Evolutionary conservation across 2,329 filamentous ascomycete species (phyloP), one percentile per base, ranked within the genome.

Genomic region (Aspergillus niger): DNA sequence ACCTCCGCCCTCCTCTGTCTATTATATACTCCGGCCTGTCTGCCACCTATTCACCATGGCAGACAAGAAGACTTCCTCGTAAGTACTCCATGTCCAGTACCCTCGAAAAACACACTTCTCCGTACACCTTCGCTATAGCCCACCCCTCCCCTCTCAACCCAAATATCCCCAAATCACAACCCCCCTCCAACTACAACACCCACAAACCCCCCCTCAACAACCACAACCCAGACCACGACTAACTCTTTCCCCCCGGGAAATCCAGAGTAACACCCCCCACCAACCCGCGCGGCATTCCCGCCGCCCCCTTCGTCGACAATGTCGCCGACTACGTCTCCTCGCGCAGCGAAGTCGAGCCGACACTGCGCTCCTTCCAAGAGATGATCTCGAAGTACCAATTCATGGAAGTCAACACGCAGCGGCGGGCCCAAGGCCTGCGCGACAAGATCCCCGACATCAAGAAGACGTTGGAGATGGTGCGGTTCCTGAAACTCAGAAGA

Each of bases 371-470:
- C 17, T 81, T 81, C 71, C 79, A 81, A 67, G 79, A 81, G 65
- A 78, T 78, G 72, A 74, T 76, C 74, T 96, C 92, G 69, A 99
- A 99, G 84, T 99, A 99, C 81, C 95, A 98, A 77, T 99, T 98
- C 80, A 99, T 99, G 95, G 92, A 98, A 80, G 83, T 90, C 74
- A 98, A 97, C 77, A 91, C 95, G 61, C 90, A 96, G 76, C 86
- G 92, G 65, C 86, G 95, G 51, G 89, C 91, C 56, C 83, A 85
- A 3, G 92, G 93, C 2, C 81, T 99, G 58, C 91, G 89, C 72
- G 93, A 97, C 73, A 99, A 98, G 82, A 92, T 99, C 67, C 95
- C 95, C 0, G 95, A 99, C 75, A 98, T 99, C 66, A 89, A 91
- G 71, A 97, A 97, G 83, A 98, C 95, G 0, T 80, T 98, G 61